phyloP scores from a whole-genome alignment of 2,329 filamentous ascomycete genomes.

The Colletotrichum lini region DNA sequence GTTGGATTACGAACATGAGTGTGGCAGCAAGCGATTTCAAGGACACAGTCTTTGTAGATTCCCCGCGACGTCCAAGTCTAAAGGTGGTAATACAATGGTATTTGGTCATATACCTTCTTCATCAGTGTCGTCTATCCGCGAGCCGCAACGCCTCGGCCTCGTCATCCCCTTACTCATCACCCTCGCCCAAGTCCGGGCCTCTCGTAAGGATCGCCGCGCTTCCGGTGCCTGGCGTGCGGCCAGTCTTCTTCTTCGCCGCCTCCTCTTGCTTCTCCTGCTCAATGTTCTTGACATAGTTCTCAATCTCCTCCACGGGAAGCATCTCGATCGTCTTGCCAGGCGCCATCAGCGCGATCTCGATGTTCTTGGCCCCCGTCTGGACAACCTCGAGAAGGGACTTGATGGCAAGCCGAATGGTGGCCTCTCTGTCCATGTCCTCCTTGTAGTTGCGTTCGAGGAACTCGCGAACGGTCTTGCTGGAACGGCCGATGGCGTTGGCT shows the following conservation, averaged over 20 bases:
- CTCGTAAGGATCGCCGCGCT: conserved; percentile 82
- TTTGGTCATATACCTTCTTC: conserved; percentile 44
- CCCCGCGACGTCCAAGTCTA: conserved; percentile 47
- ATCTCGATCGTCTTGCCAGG: conserved; percentile 93
- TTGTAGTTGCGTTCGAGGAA: conserved; percentile 99
- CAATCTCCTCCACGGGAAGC: conserved; percentile 95
- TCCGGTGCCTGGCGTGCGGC: conserved; percentile 78
- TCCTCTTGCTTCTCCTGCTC: conserved; percentile 99
- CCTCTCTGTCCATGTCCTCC: conserved; percentile 95
- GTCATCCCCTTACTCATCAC: conserved; percentile 45
- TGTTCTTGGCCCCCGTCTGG: conserved; percentile 99
- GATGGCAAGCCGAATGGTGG: conserved; percentile 96
- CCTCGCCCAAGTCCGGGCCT: conserved; percentile 60
- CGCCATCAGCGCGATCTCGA: conserved; percentile 98
- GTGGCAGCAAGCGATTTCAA: conserved; percentile 39
- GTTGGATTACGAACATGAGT: conserved; percentile 26
- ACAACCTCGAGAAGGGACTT: conserved; percentile 98
- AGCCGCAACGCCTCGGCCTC: conserved; percentile 35
- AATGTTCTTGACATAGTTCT: conserved; percentile 97
- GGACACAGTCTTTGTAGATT: conserved; percentile 39
- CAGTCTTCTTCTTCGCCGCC: conserved; percentile 95
- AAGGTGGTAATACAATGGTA: conserved; percentile 56
- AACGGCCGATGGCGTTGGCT: conserved; percentile 98
- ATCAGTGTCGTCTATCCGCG: conserved; percentile 40
- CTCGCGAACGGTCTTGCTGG: conserved; percentile 98